Evolutionary conservation across 257 asterid species (phyloP).

Genomic region (Ballota nigra): DNA sequence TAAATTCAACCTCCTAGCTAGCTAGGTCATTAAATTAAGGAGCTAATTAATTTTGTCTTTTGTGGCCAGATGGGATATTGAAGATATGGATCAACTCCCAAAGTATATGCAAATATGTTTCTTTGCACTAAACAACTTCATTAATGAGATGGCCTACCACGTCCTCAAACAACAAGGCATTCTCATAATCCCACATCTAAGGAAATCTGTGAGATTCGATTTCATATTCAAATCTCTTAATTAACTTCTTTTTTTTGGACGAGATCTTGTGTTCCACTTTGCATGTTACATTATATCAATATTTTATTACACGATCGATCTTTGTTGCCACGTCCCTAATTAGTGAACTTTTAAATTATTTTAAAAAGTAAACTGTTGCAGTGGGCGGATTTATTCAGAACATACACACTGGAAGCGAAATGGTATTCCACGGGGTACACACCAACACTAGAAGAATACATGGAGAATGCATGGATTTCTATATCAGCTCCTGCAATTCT

Average conservation of each 20-base stretch:
- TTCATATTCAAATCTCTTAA: not conserved
- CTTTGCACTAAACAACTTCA: conserved; percentile 29
- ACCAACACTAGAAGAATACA: conserved; percentile 10
- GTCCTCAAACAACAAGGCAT: conserved; percentile 32
- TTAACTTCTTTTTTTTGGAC: too few relatives aligned
- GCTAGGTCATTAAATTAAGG: not conserved
- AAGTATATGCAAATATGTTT: conserved; percentile 38
- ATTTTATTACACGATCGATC: too few relatives aligned
- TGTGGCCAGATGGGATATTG: conserved; percentile 29
- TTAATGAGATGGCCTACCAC: conserved; percentile 28
- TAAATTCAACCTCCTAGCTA: not conserved
- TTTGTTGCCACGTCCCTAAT: too few relatives aligned
- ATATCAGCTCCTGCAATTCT: conserved; percentile 31
- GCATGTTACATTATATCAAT: too few relatives aligned
- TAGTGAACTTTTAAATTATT: too few relatives aligned
- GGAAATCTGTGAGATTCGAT: conserved; percentile 26
- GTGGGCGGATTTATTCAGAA: conserved; percentile 35
- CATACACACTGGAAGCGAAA: conserved; percentile 20
- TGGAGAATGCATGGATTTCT: conserved; percentile 5
- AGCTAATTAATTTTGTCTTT: not conserved
- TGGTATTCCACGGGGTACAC: not conserved
- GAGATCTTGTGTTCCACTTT: too few relatives aligned
- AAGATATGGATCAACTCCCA: conserved; percentile 30
- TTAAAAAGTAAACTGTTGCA: not conserved
- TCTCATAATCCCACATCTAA: conserved; percentile 25